Conservation (phyloP, 805 yeast species). For the Metschnikowia reukaufii region DNA sequence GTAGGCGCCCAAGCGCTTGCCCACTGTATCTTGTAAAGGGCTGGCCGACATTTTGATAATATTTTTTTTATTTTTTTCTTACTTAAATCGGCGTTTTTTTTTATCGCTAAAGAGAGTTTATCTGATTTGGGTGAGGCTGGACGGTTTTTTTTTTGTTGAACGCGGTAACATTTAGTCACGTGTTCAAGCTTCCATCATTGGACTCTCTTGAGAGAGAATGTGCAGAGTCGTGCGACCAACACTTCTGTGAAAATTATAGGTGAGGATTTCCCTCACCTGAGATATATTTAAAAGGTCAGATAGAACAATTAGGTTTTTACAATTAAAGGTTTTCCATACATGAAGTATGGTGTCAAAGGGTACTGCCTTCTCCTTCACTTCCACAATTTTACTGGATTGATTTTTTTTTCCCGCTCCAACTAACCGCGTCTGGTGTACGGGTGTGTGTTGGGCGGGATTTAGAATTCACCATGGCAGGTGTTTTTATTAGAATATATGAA, state of each 20-base stretch:
- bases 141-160: neutral
- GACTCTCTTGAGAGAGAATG: neutral
- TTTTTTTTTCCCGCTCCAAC: neutral
- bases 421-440: slow-evolving; percentile 15
- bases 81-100: no score
- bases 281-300: no score
- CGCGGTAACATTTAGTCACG: neutral
- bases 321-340: no score
- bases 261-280: no score
- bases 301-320: no score
- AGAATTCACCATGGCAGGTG: neutral
- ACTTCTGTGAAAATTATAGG: no score
- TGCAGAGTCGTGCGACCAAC: neutral
- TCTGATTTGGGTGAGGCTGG: no score
- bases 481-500: no score
- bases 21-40: slow-evolving; percentile 37
- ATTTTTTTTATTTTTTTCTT: neutral
- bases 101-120: no score
- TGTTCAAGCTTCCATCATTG: neutral
- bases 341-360: no score
- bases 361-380: no score
- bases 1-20: slow-evolving; percentile 60
- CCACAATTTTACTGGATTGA: neutral
- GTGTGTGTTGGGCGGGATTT: slow-evolving; percentile 3
- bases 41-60: slow-evolving; percentile 13